Evolutionary conservation across 2,329 filamentous ascomycete species (phyloP), one percentile per base, ranked within the genome.

Genomic region (Neocatenulostroma microsporum): DNA sequence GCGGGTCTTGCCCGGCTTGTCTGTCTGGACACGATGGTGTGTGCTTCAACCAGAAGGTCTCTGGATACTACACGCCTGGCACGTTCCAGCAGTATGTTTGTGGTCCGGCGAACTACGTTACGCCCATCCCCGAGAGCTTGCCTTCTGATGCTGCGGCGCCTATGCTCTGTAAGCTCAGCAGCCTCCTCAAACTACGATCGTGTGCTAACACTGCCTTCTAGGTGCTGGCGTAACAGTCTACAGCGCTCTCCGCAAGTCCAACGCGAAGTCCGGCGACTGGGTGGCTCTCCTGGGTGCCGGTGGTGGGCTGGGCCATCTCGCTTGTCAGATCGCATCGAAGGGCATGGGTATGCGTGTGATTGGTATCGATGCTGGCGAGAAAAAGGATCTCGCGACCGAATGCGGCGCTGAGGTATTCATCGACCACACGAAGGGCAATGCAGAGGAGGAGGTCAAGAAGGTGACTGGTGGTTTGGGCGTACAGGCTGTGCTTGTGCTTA

Each of bases 51-150:
- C 38, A 41, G 28, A 44, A 44, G 51, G 49, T 83, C 32, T 78
- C 72, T 0, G 80, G 80, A 4, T 83, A 82, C 61, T 80, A 76
- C 55, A 76, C 72, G 0, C 79, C 79, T 0, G 80, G 80, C 24
- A 84, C 79, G n/a, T 84, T 83, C 55, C 80, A 83, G 54, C 77
- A 82, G 60, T 84, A 82, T 51, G 72, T 72, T 13, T 54, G 80
- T 12, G 72, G 70, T 0, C 75, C 76, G 8, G 78, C 78, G 3
- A 71, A 73, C 59, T 83, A 84, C 55, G 79, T 82, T 2, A 83
- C 80, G 0, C 77, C 77, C 2, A 82, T 84, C 47, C 80, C 80
- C 2, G 77, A 80, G 4, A 61, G 56, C 3, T 59, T 84, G 13
- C 58, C 68, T 27, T 76, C 73, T 8, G 77, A 73, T 34, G 66